These are phyloP conservation scores for Nakazawaea populi DNA, from an alignment of 805 yeast genomes.

Conservation along the genomic window DNA sequence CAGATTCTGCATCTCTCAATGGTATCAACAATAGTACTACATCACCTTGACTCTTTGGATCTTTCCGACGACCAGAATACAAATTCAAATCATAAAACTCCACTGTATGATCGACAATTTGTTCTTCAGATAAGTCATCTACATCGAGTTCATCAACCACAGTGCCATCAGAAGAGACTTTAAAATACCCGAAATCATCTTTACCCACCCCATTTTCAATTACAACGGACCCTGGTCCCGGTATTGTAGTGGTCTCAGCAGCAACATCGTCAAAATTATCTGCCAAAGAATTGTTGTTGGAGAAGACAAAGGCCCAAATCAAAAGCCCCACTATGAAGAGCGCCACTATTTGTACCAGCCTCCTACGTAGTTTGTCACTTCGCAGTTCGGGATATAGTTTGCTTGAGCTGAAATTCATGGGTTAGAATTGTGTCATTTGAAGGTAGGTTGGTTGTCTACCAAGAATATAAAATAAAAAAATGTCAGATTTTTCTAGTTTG, in stretches of 20 bases:
- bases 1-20: conserved; percentile 70
- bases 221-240: background rate
- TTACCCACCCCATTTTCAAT: conserved; percentile 6
- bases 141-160: background rate
- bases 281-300: background rate
- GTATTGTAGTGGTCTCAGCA: background rate
- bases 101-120: conserved; percentile 39
- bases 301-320: background rate
- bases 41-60: conserved; percentile 49
- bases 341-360: background rate
- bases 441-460: too few species aligned
- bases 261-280: background rate
- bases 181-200: conserved; percentile 8
- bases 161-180: conserved; percentile 4
- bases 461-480: too few species aligned
- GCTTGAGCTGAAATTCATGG: background rate
- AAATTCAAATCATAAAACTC: conserved; percentile 58
- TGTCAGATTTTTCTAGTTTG: too few species aligned
- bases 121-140: conserved; percentile 24
- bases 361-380: background rate
- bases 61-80: conserved; percentile 41
- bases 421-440: too few species aligned
- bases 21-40: conserved; percentile 69
- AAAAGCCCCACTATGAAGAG: background rate
- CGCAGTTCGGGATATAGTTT: conserved; percentile 3